Evolutionary conservation across 192 early-diverging fungal species (phyloP).

Genomic region (Globomyces pollinis-pini): DNA sequence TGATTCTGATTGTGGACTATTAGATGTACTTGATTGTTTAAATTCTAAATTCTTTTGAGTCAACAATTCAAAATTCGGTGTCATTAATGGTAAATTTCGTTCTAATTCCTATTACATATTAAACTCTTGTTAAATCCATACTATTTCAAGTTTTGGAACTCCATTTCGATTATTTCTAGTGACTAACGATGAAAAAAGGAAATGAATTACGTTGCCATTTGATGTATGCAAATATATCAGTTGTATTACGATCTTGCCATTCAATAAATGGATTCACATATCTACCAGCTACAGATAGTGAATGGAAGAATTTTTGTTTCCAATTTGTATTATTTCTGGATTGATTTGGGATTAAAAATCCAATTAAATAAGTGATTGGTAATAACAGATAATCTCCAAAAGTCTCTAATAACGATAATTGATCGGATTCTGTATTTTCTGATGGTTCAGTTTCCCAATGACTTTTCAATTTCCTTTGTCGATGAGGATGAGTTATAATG

Average conservation of each 20-base stretch:
- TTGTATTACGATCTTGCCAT: slow-evolving; percentile 39
- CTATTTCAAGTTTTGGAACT: slow-evolving; percentile 18
- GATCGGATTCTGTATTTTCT: neutral
- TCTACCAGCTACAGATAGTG: slow-evolving; percentile 26
- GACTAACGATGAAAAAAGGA: too few species aligned
- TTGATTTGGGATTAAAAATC: neutral
- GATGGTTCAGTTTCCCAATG: neutral
- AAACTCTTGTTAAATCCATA: neutral
- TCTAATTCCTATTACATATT: slow-evolving; percentile 10
- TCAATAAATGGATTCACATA: slow-evolving; percentile 58
- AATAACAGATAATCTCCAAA: neutral
- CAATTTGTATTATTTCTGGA: too few species aligned
- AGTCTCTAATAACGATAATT: neutral
- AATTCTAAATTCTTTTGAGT: slow-evolving; percentile 4
- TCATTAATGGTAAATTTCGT: slow-evolving; percentile 13
- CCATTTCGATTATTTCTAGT: slow-evolving; percentile 30
- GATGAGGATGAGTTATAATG: neutral
- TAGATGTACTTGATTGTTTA: neutral
- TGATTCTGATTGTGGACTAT: too few species aligned
- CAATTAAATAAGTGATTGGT: neutral
- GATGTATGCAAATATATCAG: slow-evolving; percentile 27
- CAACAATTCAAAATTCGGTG: slow-evolving; percentile 26
- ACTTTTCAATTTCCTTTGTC: neutral
- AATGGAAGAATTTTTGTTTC: slow-evolving; percentile 26
- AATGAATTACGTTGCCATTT: slow-evolving; percentile 25